Conservation (phyloP, 352 stramenopile genomes). For the Pythium sukuiense region DNA sequence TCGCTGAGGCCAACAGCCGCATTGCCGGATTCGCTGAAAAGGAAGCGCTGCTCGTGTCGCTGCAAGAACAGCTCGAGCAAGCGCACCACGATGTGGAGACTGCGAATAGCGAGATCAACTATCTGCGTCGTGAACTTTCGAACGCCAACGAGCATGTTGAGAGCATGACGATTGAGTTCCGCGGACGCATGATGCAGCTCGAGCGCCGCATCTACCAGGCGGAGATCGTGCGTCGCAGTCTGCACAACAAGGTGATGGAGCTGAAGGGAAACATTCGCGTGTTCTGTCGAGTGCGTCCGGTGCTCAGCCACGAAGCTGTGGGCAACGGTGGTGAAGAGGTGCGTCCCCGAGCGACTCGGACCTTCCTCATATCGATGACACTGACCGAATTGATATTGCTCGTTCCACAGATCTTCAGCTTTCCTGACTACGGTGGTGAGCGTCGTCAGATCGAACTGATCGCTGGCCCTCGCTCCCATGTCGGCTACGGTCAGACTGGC, state of each 20-base stretch:
- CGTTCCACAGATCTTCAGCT: conserved; percentile 59
- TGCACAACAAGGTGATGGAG: conserved; percentile 95
- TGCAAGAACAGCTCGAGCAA: conserved; percentile 39
- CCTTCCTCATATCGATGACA: background rate
- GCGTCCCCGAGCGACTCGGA: background rate
- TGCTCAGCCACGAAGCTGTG: conserved; percentile 67
- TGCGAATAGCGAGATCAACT: conserved; percentile 18
- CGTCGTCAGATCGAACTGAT: conserved; percentile 72
- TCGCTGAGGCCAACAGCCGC: conserved; percentile 30
- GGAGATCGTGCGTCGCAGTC: conserved; percentile 69
- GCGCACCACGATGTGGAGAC: conserved; percentile 38
- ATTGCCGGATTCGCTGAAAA: conserved; percentile 37
- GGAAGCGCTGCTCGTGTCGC: conserved; percentile 33
- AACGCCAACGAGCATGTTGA: conserved; percentile 29
- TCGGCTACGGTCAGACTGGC: conserved; percentile 70
- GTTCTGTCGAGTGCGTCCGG: conserved; percentile 93
- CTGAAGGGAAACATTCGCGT: conserved; percentile 97
- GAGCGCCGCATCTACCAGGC: conserved; percentile 57
- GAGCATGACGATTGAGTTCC: conserved; percentile 29
- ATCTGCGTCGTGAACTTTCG: conserved; percentile 18
- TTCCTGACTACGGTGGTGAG: conserved; percentile 69
- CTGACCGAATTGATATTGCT: background rate
- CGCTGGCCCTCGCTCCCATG: conserved; percentile 58
- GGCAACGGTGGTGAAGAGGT: conserved; percentile 50
- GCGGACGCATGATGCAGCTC: conserved; percentile 36